phyloP scores from a whole-genome alignment of 2,329 filamentous ascomycete species.

The Xylaria sp. region DNA sequence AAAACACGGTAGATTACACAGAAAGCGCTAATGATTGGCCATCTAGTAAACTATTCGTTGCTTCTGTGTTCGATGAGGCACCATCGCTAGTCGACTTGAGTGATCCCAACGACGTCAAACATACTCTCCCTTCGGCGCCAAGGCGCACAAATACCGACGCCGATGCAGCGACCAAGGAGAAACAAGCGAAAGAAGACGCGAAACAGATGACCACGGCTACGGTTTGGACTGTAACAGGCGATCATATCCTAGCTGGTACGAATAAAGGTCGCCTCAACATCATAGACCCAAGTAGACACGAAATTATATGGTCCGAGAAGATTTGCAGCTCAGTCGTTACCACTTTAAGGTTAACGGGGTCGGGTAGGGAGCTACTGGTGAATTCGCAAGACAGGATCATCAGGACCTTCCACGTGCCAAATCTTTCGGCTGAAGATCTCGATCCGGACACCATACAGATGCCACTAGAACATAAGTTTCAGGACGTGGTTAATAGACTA shows the following conservation, averaged over 20 bases:
- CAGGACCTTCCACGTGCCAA: constrained; percentile 87
- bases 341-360: constrained; percentile 80
- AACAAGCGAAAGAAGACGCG: constrained; percentile 87
- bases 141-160: constrained; percentile 73
- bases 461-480: constrained; percentile 95
- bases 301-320: constrained; percentile 88
- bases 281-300: constrained; percentile 79
- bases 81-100: constrained; percentile 86
- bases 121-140: constrained; percentile 80
- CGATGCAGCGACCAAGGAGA: constrained; percentile 75
- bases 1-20: background rate
- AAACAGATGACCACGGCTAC: constrained; percentile 95
- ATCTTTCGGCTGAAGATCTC: constrained; percentile 70
- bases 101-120: constrained; percentile 71
- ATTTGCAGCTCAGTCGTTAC: constrained; percentile 88
- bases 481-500: constrained; percentile 92
- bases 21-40: constrained; percentile 5
- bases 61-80: constrained; percentile 91
- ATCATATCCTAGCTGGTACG: constrained; percentile 90
- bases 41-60: constrained; percentile 80
- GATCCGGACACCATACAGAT: constrained; percentile 87
- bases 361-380: constrained; percentile 85
- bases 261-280: constrained; percentile 97
- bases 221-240: constrained; percentile 82
- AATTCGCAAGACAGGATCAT: constrained; percentile 97